Evolutionary conservation across 768 basidiomycete genomes (phyloP), one percentile per base, ranked within the genome.

Genomic region (Agrocybe pediades): DNA sequence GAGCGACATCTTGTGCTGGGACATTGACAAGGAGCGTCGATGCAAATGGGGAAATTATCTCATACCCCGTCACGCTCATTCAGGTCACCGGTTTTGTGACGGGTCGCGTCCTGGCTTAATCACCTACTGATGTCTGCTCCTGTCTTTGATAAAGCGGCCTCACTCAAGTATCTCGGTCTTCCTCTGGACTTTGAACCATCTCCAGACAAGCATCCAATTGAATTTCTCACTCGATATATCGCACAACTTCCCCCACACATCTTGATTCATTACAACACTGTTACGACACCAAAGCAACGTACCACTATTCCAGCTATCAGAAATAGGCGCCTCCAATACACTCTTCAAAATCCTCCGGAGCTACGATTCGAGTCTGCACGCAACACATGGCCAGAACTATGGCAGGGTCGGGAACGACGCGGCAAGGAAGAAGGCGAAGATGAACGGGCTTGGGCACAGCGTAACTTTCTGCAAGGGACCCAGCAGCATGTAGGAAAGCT

Each of bases 291-390:
- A 3, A 88, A 80, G 54, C 76, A 90, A 54, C 82, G 91, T 52
- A 84, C 86, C 3, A 68, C 65, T 8, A 75, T 94, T 46, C 71
- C 85, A 9, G 65, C 70, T 17, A 86, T 94, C 50, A 79, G 90
- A 30, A 94, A 93, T 66, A 75, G 91, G 44, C 80, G 91, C 8
- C 73, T 88, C 19, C 80, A 78, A 60, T 92, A 86, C 69, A 73
- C 75, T 19, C 74, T 75, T 40, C 78, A 76, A 15, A 70, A 74
- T 46, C 87, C 90, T 17, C 66, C 72, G 3, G 80, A 86, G 56
- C 73, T 93, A 3, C 66, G 67, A 16, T 83, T 87, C 61, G 68
- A 68, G 2, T 62, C 70, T 21, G 90, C 86, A 6, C 76, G 73
- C 41, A 74, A 67, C 25, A 72, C 68, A 21, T 92, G 91, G 89